A percentile compares a stretch with the other conserved stretches of the same genome.
Evolutionary conservation across 75 land plant species (phyloP).

Genomic region (Pseudotsuga menziesii): DNA sequence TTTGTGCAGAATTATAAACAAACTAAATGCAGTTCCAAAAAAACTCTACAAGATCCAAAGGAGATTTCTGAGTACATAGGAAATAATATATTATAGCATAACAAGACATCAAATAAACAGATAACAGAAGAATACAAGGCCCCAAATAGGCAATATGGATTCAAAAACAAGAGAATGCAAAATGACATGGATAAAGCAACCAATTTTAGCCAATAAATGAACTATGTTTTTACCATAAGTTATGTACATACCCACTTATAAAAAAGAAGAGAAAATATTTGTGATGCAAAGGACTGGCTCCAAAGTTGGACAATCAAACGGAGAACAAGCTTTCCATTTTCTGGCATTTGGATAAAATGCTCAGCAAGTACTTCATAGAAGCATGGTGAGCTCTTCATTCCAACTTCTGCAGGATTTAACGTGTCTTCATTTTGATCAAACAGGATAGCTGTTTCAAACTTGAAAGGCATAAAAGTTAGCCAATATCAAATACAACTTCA

Average conservation of each 20-base stretch:
- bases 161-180: neutral
- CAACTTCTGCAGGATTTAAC: conserved; percentile 29
- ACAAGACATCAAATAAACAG: neutral
- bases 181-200: conserved; percentile 5
- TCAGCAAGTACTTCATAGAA: conserved; percentile 95
- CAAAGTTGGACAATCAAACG: conserved; percentile 87
- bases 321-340: conserved; percentile 64
- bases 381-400: conserved; percentile 31
- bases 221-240: neutral
- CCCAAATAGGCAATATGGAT: neutral
- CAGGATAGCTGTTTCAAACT: conserved; percentile 52
- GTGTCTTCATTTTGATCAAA: conserved; percentile 35
- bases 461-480: conserved; percentile 11
- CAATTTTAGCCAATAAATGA: neutral
- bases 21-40: neutral
- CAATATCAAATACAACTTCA: neutral
- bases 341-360: conserved; percentile 63
- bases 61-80: neutral
- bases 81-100: neutral
- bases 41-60: neutral
- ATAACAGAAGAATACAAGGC: neutral
- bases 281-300: conserved; percentile 97
- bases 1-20: neutral
- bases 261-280: conserved; percentile 91
- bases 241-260: conserved; percentile 82